Evolutionary conservation across 2,329 filamentous ascomycete genomes (phyloP).

Genomic region (Fusarium mexicanum): DNA sequence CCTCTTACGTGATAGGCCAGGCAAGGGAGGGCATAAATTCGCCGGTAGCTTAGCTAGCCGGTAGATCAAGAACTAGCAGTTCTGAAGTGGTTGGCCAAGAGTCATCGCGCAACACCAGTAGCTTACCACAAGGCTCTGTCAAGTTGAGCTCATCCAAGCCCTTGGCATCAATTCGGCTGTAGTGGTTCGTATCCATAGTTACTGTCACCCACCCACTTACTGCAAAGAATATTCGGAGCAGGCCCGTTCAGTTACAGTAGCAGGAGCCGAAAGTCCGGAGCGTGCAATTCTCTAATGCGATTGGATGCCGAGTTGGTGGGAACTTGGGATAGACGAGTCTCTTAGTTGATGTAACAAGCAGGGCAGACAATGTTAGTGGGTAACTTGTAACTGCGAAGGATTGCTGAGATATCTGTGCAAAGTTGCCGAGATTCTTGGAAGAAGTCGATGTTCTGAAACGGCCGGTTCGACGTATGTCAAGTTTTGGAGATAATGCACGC

Average conservation of each 20-base stretch:
- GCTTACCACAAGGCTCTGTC: constrained; percentile 4
- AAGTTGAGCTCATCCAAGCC: background rate
- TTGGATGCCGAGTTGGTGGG: constrained; percentile 25
- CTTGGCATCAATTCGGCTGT: background rate
- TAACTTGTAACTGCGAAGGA: background rate
- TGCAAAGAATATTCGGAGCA: background rate
- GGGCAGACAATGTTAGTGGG: constrained; percentile 4
- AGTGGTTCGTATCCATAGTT: background rate
- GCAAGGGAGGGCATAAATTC: background rate
- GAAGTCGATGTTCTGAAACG: constrained; percentile 5
- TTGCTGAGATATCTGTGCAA: background rate
- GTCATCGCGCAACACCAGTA: background rate
- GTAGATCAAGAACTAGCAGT: constrained; percentile 13
- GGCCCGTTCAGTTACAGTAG: background rate
- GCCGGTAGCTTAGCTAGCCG: constrained; percentile 4
- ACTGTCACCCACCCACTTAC: background rate
- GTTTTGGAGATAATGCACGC: background rate
- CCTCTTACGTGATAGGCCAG: constrained; percentile 4
- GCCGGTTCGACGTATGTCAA: background rate
- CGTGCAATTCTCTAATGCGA: constrained; percentile 3
- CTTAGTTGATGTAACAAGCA: constrained; percentile 8
- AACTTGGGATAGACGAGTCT: constrained; percentile 5
- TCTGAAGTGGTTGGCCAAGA: constrained; percentile 3
- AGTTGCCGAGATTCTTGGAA: background rate
- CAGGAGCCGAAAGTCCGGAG: constrained; percentile 19